A percentile compares a stretch with the other conserved stretches of the same genome.
Evolutionary conservation across 2,329 filamentous ascomycete genomes (phyloP).

Genomic region (Epichloe scottii): DNA sequence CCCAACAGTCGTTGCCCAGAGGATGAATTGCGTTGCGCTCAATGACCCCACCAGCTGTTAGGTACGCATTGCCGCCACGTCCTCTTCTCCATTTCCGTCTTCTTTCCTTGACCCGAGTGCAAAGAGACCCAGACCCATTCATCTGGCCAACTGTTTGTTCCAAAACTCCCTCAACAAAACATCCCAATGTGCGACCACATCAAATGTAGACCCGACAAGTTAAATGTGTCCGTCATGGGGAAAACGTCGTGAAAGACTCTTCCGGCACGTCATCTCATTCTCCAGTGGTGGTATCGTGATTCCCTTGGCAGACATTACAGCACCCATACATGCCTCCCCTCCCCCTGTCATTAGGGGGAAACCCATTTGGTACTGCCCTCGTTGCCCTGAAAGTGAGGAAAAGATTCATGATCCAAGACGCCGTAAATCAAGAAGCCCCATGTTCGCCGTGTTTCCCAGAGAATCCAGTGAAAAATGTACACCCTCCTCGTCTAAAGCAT

Average conservation of each 20-base stretch:
- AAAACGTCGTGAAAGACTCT: neutral
- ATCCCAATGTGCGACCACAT: neutral
- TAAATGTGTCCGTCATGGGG: neutral
- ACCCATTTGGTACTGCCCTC: neutral
- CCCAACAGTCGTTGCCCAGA: neutral
- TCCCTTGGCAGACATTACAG: neutral
- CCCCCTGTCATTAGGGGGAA: neutral
- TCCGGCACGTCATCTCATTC: neutral
- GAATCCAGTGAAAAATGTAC: neutral
- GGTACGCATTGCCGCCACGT: constrained; percentile 2
- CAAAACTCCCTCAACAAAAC: neutral
- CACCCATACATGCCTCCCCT: neutral
- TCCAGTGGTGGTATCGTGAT: neutral
- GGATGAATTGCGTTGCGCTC: neutral
- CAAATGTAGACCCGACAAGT: neutral
- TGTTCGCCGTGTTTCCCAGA: constrained; percentile 3
- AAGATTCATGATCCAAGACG: neutral
- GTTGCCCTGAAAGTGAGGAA: neutral
- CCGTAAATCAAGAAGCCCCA: neutral
- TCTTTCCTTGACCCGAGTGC: neutral
- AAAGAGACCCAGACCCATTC: neutral
- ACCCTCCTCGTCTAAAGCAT: neutral
- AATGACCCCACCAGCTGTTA: neutral
- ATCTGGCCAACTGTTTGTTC: neutral
- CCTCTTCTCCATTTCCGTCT: neutral